Conservation (phyloP, 805 yeast genomes). For the Debaryomyces tyrocola region DNA sequence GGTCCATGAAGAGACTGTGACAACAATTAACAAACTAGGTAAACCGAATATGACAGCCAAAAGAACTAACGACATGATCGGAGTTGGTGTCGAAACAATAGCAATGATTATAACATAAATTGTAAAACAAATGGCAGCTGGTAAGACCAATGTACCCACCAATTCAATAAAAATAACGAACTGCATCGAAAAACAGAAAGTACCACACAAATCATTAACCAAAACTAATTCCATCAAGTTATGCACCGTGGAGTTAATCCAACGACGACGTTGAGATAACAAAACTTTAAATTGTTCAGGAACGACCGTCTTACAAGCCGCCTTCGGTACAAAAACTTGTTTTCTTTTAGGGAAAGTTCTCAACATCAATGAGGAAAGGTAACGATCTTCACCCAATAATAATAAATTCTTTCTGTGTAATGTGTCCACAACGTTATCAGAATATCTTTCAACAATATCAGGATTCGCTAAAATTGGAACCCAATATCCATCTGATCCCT, state of each 20-base stretch:
- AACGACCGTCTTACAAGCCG: conserved; percentile 89
- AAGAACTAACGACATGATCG: conserved; percentile 70
- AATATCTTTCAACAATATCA: conserved; percentile 87
- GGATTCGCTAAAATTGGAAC: conserved; percentile 92
- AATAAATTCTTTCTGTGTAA: conserved; percentile 84
- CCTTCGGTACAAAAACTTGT: conserved; percentile 83
- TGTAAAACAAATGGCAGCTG: conserved; percentile 84
- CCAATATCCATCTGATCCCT: conserved; percentile 71
- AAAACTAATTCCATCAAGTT: conserved; percentile 84
- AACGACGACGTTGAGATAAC: conserved; percentile 90
- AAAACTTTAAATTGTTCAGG: conserved; percentile 79
- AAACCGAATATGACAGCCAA: conserved; percentile 80
- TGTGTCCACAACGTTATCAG: conserved; percentile 81
- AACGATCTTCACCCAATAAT: conserved; percentile 89
- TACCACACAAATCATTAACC: conserved; percentile 88
- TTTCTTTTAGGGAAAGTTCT: conserved; percentile 87
- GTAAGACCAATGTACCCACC: conserved; percentile 83
- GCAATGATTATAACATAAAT: conserved; percentile 74
- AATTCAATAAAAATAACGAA: conserved; percentile 82
- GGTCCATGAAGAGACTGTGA: conserved; percentile 73
- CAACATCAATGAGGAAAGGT: conserved; percentile 79
- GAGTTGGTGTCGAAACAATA: conserved; percentile 71
- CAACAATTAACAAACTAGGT: conserved; percentile 77
- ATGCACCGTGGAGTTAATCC: conserved; percentile 95
- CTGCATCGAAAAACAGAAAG: conserved; percentile 94